Base-by-base conservation (phyloP, 257 asterid genomes). In the Rehmannia glutinosa region DNA sequence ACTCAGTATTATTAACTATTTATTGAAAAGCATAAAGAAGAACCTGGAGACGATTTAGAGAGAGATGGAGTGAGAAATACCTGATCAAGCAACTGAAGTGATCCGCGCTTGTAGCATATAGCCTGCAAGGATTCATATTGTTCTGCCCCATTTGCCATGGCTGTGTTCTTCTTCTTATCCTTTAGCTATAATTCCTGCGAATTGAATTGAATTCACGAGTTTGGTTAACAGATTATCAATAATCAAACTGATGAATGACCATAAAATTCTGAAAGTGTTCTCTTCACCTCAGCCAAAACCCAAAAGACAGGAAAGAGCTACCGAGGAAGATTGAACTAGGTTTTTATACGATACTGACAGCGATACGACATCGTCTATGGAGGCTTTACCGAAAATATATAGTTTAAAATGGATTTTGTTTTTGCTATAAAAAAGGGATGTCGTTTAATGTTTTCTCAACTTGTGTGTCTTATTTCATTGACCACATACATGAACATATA, bases 1-100 rank as follows among this genome's bases (percentile, higher is more conserved):
- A 38, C 43, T 6, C 53, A 28, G 35, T 43, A 13, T 55, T n/a
- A 23, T 21, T 11, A 50, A 43, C 9, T 17, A 38, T 24, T 55
- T 42, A 9, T 33, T 24, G 2, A 33, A 24, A 11, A 39, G 24
- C 8, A 39, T 53, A 11, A 5, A 42, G 17, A 6, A 1, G 19
- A 2, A 7, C n/a, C n/a, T n/a, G 10, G 8, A 1, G 42, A 3
- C 12, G 17, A 12, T 13, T 16, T 17, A 32, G 38, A 11, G 6
- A 63, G 17, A 24, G 10, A 8, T 17, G n/a, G 43, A 62, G 13
- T 62, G 49, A 58, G 2, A 32, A 7, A 24, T 51, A 88, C 98
- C 87, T 93, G 98, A 77, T 93, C 98, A 39, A 93, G 96, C 62
- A 93, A 81, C 64, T 77, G 83, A 64, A 93, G 96, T 19, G 87